Conservation (phyloP, 2,329 filamentous ascomycete species). For the Fusarium beomiforme region DNA sequence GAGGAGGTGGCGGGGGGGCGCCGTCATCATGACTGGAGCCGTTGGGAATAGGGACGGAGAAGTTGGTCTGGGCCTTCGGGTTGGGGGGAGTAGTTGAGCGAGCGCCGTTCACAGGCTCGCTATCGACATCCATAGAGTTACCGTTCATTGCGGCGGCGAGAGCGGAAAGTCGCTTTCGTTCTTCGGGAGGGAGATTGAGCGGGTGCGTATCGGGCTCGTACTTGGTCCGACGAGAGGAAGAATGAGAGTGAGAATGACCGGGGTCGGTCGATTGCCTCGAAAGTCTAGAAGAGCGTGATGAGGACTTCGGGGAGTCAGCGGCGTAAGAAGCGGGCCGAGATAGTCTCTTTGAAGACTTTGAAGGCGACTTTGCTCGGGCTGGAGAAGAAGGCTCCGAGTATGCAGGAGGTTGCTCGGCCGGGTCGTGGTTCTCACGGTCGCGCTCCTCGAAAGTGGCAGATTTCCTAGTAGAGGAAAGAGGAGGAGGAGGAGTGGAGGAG, state of each 20-base stretch:
- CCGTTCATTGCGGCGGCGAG: constrained; percentile 69
- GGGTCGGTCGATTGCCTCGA: constrained; percentile 62
- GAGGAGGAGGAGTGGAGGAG: constrained; percentile 25
- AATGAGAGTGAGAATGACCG: constrained; percentile 52
- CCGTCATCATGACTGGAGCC: constrained; percentile 56
- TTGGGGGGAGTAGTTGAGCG: constrained; percentile 61
- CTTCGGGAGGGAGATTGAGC: constrained; percentile 88
- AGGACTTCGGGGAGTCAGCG: constrained; percentile 45
- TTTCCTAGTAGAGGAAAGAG: constrained; percentile 52
- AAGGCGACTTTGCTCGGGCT: constrained; percentile 51
- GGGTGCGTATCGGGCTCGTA: constrained; percentile 81
- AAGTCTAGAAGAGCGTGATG: constrained; percentile 55
- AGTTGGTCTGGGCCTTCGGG: constrained; percentile 53
- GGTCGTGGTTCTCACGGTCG: constrained; percentile 45
- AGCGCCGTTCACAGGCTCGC: constrained; percentile 63
- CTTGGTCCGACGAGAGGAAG: constrained; percentile 61
- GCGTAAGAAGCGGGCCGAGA: constrained; percentile 47
- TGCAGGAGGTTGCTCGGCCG: constrained; percentile 44
- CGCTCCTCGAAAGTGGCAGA: constrained; percentile 48
- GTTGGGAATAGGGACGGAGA: constrained; percentile 64
- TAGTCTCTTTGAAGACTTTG: constrained; percentile 46
- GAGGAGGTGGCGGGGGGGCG: constrained; percentile 75
- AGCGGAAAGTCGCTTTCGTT: constrained; percentile 79
- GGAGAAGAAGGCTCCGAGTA: constrained; percentile 51
- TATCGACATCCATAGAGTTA: constrained; percentile 81